These are phyloP conservation scores for Wickerhamomyces hampshirensis DNA, from an alignment of 805 yeast genomes.

Conservation along the genomic window DNA sequence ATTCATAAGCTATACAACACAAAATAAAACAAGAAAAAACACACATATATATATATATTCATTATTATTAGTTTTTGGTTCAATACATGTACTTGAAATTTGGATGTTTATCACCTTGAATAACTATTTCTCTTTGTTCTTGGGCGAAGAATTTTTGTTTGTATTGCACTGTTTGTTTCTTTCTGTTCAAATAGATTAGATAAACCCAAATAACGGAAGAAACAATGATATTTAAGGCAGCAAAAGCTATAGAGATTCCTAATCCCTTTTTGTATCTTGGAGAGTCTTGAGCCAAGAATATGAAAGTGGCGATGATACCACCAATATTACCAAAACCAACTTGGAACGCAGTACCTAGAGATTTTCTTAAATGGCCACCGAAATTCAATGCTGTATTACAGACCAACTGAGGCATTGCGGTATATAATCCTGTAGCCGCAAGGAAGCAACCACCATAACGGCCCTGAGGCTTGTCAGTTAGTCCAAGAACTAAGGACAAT, in stretches of 20 bases:
- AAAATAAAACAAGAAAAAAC: too few species aligned
- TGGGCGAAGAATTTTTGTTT: slow-evolving; percentile 27
- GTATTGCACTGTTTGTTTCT: slow-evolving; percentile 30
- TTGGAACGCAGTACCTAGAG: slow-evolving; percentile 35
- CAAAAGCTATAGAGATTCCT: slow-evolving; percentile 40
- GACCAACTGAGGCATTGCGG: slow-evolving; percentile 32
- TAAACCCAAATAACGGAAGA: slow-evolving; percentile 29
- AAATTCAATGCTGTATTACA: slow-evolving; percentile 35
- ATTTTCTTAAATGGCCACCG: slow-evolving; percentile 35
- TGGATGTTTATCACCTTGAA: slow-evolving; percentile 38
- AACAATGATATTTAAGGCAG: slow-evolving; percentile 35
- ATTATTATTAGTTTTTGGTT: too few species aligned
- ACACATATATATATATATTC: too few species aligned
- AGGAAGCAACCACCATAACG: slow-evolving; percentile 37
- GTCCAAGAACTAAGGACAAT: slow-evolving; percentile 30
- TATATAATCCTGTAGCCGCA: slow-evolving; percentile 34
- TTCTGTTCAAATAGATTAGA: slow-evolving; percentile 29
- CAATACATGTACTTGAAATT: slow-evolving; percentile 43
- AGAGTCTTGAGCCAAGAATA: slow-evolving; percentile 34
- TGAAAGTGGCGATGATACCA: slow-evolving; percentile 35
- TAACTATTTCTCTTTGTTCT: slow-evolving; percentile 29
- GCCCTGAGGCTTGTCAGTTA: slow-evolving; percentile 33
- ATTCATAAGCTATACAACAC: too few species aligned
- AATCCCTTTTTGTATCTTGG: slow-evolving; percentile 33
- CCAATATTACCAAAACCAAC: slow-evolving; percentile 37